Base-by-base conservation (phyloP, 148 eudicot genomes). In the Polygonum maritimum region DNA sequence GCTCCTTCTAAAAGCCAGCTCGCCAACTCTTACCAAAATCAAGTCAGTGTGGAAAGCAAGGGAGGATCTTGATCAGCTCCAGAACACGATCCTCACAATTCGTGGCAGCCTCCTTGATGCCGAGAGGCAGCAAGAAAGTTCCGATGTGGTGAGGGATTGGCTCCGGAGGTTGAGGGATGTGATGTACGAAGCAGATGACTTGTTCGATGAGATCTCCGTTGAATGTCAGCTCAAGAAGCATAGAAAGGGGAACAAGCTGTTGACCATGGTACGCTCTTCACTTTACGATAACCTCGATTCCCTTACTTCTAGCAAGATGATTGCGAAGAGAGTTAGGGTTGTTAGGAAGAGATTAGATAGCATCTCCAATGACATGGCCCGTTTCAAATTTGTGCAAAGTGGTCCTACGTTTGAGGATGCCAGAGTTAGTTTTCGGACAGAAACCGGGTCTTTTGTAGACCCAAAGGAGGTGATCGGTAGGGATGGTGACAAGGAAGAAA, bases 111-210 rank as follows among this genome's bases (percentile, higher is more conserved):
- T 84, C 41, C 38, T 71, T 2, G 83, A 81, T 41, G 70, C 75
- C 6, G 84, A 79, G 65, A 67, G 65, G 48, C 79, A 76, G 33
- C 72, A 51, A 18, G 72, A 70, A 44, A 48, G 40, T 52, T 31
- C 19, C 49, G 33, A 45, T 21, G 13, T 74, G 48, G 69, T 70
- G 1, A 48, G 40, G 16, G 77, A 39, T 8, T 82, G 78, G 82
- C 35, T 82, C n/a, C 74, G 22, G 41, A 78, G 49, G 75, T 77
- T 81, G 21, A 57, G 74, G 70, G 80, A 52, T 22, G 39, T 76
- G 19, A 22, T 82, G 26, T 77, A 81, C 10, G 80, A 65, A 38
- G 78, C 74, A 14, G 83, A 81, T 44, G 80, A 78, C 10, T 35
- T 78, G 4, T 48, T 81, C 9, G 83, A 78, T n/a, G 75, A 78